Percentiles rank a stretch among this genome's conserved stretches.
Evolutionary conservation across 2,329 filamentous ascomycete genomes (phyloP).

Genomic region (Colletotrichum sublineola): DNA sequence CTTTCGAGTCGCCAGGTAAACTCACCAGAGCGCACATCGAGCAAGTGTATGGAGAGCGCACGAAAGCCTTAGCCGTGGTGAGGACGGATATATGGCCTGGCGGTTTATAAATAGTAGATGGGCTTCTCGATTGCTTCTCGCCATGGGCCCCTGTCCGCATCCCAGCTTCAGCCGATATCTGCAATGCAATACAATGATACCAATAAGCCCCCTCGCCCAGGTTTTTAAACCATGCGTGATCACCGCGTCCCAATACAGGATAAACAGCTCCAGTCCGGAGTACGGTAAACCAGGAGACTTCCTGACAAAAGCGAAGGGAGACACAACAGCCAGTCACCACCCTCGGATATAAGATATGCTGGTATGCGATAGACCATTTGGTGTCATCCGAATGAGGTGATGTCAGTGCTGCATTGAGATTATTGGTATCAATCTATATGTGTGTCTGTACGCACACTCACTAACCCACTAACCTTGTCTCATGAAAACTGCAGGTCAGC

Average conservation of each 20-base stretch:
- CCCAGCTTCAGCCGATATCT: background rate
- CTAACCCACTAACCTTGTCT: slow-evolving; percentile 11
- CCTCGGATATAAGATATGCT: background rate
- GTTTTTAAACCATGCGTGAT: background rate
- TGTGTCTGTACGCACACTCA: slow-evolving; percentile 3
- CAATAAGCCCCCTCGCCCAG: background rate
- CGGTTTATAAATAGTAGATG: background rate
- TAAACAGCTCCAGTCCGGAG: background rate
- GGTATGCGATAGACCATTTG: background rate
- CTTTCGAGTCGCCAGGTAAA: too few species aligned
- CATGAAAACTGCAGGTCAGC: slow-evolving; percentile 12
- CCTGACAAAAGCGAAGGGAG: background rate
- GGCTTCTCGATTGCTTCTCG: background rate
- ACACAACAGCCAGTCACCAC: background rate
- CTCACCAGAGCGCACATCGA: background rate
- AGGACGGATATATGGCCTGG: background rate
- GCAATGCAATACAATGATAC: background rate
- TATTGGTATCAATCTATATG: slow-evolving; percentile 36
- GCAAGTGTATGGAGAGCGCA: background rate
- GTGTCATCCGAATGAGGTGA: background rate
- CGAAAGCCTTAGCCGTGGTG: too few species aligned
- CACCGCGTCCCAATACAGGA: background rate
- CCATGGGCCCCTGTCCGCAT: background rate
- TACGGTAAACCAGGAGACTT: background rate
- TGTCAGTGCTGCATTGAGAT: background rate